These are phyloP conservation scores for Epichloe uncinata DNA, from an alignment of 2,329 filamentous ascomycete genomes.

Conservation along the genomic window DNA sequence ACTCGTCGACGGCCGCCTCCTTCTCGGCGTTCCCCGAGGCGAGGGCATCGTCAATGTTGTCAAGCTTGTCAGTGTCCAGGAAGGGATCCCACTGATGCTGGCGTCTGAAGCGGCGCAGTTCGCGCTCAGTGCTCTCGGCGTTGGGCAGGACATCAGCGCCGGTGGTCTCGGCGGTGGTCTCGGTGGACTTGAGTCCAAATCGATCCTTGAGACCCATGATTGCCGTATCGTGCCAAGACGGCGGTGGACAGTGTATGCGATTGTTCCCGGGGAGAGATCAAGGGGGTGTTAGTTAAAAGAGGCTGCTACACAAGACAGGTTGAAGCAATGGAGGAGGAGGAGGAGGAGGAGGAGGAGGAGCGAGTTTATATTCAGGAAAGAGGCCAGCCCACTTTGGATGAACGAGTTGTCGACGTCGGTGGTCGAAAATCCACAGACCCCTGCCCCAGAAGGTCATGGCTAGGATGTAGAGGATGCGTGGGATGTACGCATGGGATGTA, in stretches of 20 bases:
- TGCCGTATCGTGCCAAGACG: not conserved
- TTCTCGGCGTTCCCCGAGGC: conserved; percentile 30
- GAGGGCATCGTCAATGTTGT: conserved; percentile 36
- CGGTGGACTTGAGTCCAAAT: conserved; percentile 9
- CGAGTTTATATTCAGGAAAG: conserved; percentile 6
- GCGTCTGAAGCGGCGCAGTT: conserved; percentile 30
- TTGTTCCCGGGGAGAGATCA: not conserved
- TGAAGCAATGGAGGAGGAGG: not conserved
- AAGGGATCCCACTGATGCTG: conserved; percentile 45
- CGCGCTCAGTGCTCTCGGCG: conserved; percentile 10
- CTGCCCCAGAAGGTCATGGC: not conserved
- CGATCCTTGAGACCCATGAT: conserved; percentile 13
- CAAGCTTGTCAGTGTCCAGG: conserved; percentile 36
- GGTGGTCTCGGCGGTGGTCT: conserved; percentile 7
- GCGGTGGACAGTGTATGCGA: not conserved
- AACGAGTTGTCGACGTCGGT: not conserved
- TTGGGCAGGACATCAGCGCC: conserved; percentile 11
- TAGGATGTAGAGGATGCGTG: not conserved
- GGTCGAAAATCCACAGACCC: not conserved
- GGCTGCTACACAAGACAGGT: not conserved
- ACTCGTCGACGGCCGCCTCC: conserved; percentile 31
- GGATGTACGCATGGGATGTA: too few species aligned
- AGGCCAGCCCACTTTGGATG: not conserved
- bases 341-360: not conserved
- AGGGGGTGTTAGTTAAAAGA: not conserved